phyloP scores from a whole-genome alignment of 2,329 filamentous ascomycete species.

The Colletotrichum falcatum region DNA sequence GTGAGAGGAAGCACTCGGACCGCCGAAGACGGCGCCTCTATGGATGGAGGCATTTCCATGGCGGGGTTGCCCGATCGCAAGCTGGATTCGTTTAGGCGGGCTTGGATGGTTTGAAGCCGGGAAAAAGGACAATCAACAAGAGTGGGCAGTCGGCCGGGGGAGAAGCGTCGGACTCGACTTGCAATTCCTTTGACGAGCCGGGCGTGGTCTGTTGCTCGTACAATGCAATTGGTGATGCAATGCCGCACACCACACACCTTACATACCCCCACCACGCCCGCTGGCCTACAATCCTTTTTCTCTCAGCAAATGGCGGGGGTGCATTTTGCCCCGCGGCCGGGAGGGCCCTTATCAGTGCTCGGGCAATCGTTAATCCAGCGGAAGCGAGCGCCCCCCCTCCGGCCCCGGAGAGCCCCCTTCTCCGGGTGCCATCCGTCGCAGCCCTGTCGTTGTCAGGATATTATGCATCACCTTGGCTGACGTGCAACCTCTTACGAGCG shows the following conservation, averaged over 20 bases:
- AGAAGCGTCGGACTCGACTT: neutral
- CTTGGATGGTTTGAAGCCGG: neutral
- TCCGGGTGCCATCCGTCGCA: neutral
- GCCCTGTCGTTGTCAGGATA: neutral
- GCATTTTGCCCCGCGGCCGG: conserved; percentile 17
- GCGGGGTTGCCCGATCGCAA: conserved; percentile 10
- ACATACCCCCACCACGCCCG: conserved; percentile 15
- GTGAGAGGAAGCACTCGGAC: conserved; percentile 58
- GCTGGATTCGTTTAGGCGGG: neutral
- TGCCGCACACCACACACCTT: neutral
- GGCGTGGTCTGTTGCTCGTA: conserved; percentile 1
- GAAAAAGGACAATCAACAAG: neutral
- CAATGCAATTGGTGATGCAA: conserved; percentile 27
- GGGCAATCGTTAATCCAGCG: conserved; percentile 25
- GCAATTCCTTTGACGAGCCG: neutral
- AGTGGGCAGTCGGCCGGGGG: neutral
- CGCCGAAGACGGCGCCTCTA: conserved; percentile 26
- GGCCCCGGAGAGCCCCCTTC: neutral
- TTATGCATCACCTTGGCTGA: neutral
- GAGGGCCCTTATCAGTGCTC: neutral
- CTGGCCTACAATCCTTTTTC: conserved; percentile 12
- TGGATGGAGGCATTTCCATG: conserved; percentile 25
- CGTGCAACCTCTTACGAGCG: neutral
- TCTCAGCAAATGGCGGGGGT: neutral
- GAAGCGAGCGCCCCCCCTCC: neutral